Evolutionary conservation across 192 early-diverging fungal species (phyloP), one percentile per base, ranked within the genome.

Genomic region (Gryganskiella cystojenkinii): DNA sequence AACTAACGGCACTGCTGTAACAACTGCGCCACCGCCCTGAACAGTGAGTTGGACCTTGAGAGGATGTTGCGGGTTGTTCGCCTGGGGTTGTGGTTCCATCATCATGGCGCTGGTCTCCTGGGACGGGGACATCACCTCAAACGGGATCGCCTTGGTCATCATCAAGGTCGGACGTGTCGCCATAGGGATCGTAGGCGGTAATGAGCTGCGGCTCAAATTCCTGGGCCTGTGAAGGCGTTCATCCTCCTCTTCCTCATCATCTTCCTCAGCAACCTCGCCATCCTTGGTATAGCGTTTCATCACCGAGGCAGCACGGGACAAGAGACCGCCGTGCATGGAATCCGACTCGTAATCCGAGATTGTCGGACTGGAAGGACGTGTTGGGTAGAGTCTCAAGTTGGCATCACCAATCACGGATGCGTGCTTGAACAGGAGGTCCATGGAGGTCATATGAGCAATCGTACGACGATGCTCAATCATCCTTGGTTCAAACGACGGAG

Each of bases 381-480:
- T 68, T 6, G 73, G 73, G 20, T 76, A 76, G 14, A 67, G 55
- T 34, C 73, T 64, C 42, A 76, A 24, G 51, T 76, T 68, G 54
- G 64, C 65, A 52, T 76, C 73, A 5, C 65, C 65, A 2, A 76
- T 64, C 4, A 59, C 60, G 3, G 64, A 61, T 34, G 73, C 73
- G 24, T 76, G 64, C 61, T 76, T 76, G 46, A 76, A 76, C 28
- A 76, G 49, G n/a, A 68, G 24, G 17, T 76, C 73, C 65, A 76
- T 76, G 11, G 73, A 76, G 3, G 65, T 76, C 73, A 76, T 76
- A 20, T 76, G 73, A 13, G 63, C 52, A 34, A 75, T 67, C 17
- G 35, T 66, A 58, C 65, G 60, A 22, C 56, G 64, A 2, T 51
- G 57, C 49, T 62, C 55, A 15, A 14, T n/a, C n/a, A n/a, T 46